A percentile compares a stretch with the other conserved stretches of the same genome.
phyloP scores from a whole-genome alignment of 345 rosid genomes.

The Draba incana region DNA sequence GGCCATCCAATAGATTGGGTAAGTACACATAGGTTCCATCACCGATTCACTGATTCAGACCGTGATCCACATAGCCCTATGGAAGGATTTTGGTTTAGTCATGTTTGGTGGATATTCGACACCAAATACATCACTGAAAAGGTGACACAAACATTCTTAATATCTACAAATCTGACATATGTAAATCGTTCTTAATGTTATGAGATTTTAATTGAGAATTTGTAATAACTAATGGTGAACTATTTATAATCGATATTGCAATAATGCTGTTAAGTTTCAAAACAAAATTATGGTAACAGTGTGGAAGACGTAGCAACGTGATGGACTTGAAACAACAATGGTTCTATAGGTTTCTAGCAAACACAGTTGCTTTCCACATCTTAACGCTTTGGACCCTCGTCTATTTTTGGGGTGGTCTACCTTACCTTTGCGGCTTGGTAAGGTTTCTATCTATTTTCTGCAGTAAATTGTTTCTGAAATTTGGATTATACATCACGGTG shows the following conservation, averaged over 20 bases:
- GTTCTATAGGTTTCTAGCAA: slow-evolving; percentile 65
- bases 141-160: slow-evolving; percentile 6
- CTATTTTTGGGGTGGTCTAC: slow-evolving; percentile 63
- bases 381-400: slow-evolving; percentile 55
- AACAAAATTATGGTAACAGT: slow-evolving; percentile 40
- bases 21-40: slow-evolving; percentile 45
- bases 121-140: slow-evolving; percentile 32
- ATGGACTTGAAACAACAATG: slow-evolving; percentile 83
- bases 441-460: slow-evolving; percentile 10
- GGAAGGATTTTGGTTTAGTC: slow-evolving; percentile 46
- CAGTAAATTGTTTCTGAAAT: no score
- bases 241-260: no score
- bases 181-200: not conserved
- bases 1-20: slow-evolving; percentile 47
- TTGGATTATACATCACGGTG: no score
- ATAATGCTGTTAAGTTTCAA: not conserved
- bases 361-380: slow-evolving; percentile 63
- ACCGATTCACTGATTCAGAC: slow-evolving; percentile 41
- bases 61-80: slow-evolving; percentile 47
- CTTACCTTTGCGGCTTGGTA: slow-evolving; percentile 94
- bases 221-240: no score
- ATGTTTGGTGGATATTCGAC: slow-evolving; percentile 41
- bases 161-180: not conserved
- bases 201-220: not conserved
- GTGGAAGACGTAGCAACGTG: slow-evolving; percentile 78